Base-by-base conservation (phyloP, 2,329 filamentous ascomycete species). In the Alternaria angustiovoidea region DNA sequence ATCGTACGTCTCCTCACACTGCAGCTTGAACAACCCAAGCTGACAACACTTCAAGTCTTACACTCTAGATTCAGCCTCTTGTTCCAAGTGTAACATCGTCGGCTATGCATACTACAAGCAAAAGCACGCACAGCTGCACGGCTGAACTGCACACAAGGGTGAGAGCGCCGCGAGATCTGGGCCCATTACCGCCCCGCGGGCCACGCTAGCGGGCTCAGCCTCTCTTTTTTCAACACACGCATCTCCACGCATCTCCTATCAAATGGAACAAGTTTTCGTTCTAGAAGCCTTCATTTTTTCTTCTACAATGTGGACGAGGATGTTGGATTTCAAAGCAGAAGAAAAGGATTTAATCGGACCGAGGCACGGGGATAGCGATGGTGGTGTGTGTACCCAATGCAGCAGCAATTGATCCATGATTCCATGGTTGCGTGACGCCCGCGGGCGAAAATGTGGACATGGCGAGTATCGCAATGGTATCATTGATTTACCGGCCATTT, bases 361-460 rank as follows among this genome's bases (percentile, higher is more conserved):
- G 53, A 55, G 53, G 53, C 24, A 42, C 53, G 54, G 54, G 34
- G 4, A n/a, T 18, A 41, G 54, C 44, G 44, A 56, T 49, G 46
- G 22, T 24, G 34, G 20, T 16, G 28, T 48, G 43, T 36, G 32
- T 36, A 16, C 32, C 32, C 12, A 5, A 47, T 32, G 43, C 43
- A 47, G 18, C n/a, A 44, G 12, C 39, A 28, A 20, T 32, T 28
- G 32, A 47, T 48, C 46, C 28, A 48, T 48, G 46, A 48, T 49
- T 49, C 46, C 20, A 38, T 49, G 46, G 30, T 49, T 49, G 32
- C 46, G 32, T 49, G 46, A 26, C 14, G 30, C 11, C 1, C 30
- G 9, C 32, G 14, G 1, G 20, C 2, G 11, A 49, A n/a, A 38
- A 49, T 24, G 46, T 38, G 14, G 46, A 36, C 6, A 49, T 11